Percentiles rank a stretch among this genome's conserved stretches.
Conservation (phyloP, 306 rosid species). For the Luffa aegyptiaca region DNA sequence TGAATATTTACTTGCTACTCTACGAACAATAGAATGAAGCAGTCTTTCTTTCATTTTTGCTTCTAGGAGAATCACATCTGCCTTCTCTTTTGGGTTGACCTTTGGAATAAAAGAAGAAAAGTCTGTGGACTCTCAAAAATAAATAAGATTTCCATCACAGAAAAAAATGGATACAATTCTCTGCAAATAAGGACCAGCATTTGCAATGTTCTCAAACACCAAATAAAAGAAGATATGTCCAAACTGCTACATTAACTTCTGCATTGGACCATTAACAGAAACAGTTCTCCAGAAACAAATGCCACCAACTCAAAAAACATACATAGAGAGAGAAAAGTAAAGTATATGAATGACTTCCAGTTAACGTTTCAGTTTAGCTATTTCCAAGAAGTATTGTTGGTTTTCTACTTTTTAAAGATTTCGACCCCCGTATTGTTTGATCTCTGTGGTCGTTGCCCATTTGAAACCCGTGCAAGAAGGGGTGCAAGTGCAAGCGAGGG, state of each 20-base stretch:
- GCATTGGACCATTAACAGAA: neutral
- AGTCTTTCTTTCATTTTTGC: neutral
- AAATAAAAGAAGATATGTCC: neutral
- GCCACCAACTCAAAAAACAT: neutral
- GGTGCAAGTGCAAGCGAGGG: neutral
- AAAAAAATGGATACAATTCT: neutral
- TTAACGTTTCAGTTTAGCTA: neutral
- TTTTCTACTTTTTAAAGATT: neutral
- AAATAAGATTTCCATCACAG: neutral
- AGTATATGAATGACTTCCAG: neutral
- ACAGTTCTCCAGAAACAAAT: neutral
- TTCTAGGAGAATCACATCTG: neutral
- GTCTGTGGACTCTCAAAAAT: neutral
- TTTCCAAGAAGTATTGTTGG: neutral
- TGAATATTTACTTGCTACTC: neutral
- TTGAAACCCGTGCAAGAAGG: neutral
- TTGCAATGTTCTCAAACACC: neutral
- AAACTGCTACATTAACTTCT: neutral
- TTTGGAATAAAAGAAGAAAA: neutral
- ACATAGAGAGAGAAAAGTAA: neutral
- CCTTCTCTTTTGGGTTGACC: neutral
- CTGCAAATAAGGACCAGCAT: neutral
- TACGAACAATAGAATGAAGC: neutral
- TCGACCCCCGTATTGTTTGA: neutral
- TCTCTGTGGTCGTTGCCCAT: neutral